Evolutionary conservation across 805 yeast species (phyloP).

Genomic region (Cyberlindnera euphorbiiphila): DNA sequence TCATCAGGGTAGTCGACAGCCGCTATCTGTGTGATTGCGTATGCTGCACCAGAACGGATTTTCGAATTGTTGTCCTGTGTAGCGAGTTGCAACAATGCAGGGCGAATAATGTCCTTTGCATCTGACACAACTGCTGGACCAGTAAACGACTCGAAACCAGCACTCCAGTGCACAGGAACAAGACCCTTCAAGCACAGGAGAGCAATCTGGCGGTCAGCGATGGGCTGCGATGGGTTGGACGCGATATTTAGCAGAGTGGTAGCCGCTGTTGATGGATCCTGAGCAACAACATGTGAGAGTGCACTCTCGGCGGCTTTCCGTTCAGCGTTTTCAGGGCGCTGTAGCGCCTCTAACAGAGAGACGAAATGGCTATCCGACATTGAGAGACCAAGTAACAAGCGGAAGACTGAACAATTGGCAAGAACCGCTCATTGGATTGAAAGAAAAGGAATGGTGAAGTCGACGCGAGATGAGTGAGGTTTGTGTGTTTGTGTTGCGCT

Average conservation of each 20-base stretch:
- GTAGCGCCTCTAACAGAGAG: slow-evolving; percentile 29
- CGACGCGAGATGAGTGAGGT: too few species aligned
- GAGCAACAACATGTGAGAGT: slow-evolving; percentile 38
- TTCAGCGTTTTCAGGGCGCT: slow-evolving; percentile 38
- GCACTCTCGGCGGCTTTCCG: slow-evolving; percentile 28
- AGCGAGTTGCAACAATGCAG: slow-evolving; percentile 43
- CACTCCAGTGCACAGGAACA: slow-evolving; percentile 76
- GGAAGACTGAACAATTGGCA: too few species aligned
- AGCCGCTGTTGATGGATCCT: slow-evolving; percentile 48
- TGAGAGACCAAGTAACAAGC: too few species aligned
- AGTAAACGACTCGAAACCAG: slow-evolving; percentile 69
- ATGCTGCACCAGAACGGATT: slow-evolving; percentile 62
- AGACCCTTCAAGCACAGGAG: slow-evolving; percentile 63
- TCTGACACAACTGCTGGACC: slow-evolving; percentile 61
- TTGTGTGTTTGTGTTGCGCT: too few species aligned
- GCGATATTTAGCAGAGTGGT: slow-evolving; percentile 42
- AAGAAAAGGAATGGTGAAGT: too few species aligned
- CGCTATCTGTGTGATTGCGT: slow-evolving; percentile 79
- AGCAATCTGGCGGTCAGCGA: slow-evolving; percentile 54
- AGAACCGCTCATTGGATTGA: too few species aligned
- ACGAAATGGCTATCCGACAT: slow-evolving; percentile 1
- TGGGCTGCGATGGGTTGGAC: slow-evolving; percentile 24
- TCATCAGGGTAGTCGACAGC: slow-evolving; percentile 92
- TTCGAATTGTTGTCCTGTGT: slow-evolving; percentile 49
- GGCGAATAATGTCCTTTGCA: slow-evolving; percentile 49